Base-by-base conservation (phyloP, 1,284 basidiomycete genomes). In the Schizophyllum amplum region DNA sequence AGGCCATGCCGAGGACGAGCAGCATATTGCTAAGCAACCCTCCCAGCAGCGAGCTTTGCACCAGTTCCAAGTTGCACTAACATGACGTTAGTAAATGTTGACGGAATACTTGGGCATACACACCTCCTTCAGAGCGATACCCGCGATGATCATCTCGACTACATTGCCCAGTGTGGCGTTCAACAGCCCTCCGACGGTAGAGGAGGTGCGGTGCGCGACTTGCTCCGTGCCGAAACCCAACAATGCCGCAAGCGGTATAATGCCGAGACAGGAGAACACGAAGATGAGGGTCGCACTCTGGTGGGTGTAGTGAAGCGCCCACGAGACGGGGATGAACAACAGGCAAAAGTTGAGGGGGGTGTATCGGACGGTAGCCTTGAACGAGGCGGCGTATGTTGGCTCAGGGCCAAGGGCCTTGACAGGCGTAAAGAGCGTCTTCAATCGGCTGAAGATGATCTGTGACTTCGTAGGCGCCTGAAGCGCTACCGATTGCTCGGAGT, bases 181-280 rank as follows among this genome's bases (percentile, higher is more conserved):
- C 53, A 85, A 67, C 48, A 85, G 66, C 54, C 82, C 82, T 24
- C 79, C 80, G 15, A 85, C 71, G 24, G 82, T 82, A 63, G 82
- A 79, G 53, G 80, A 76, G 24, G 77, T 77, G 57, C 72, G 75
- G 25, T 85, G 63, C 0, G 83, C 80, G 25, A 85, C 76, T 65
- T 85, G 81, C 66, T 87, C 85, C 0, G 84, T 87, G 11, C 80
- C 83, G 59, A 84, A 79, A 1, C 84, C 84, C 13, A 87, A 74
- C 21, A 87, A 68, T 15, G 81, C 80, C 4, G 84, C 84, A 24
- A 79, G 68, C 4, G 76, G 77, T 51, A 79, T 67, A 58, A 79
- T 75, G n/a, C 70, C 75, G 49, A 78, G 67, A 51, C 76, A 69
- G 1, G 77, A 76, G 59, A 79, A 76, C 50, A 82, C 67, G 66